Evolutionary conservation across 306 rosid species (phyloP), one percentile per base, ranked within the genome.

Genomic region (Rosa lucieae): DNA sequence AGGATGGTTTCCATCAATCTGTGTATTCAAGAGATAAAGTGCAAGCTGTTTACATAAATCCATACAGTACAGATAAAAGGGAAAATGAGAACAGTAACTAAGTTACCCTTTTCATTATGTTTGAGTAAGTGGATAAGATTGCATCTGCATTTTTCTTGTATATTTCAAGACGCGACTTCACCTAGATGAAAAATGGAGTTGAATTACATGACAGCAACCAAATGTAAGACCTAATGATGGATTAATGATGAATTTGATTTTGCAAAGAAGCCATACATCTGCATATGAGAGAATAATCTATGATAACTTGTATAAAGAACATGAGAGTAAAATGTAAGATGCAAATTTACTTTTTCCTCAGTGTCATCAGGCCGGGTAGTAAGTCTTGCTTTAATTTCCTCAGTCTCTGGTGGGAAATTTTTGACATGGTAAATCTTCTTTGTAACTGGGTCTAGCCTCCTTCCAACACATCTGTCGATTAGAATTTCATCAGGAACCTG

Each of bases 401-500:
- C 91, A 18, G 81, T 87, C 75, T 91, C 90, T 3, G 98, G 92
- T 18, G 92, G 99, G 68, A 90, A 91, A 83, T 77, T 82, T 37
- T 78, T 92, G 12, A 90, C 40, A 82, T 95, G 97, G 80, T 95
- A 95, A 79, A 95, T 92, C 89, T 88, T 95, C 79, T 90, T 88
- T 4, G 96, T 95, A 79, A 79, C 91, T 35, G 98, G 97, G 70
- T 95, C 99, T 75, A 91, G 86, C 85, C 97, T 91, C 88, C 99
- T 87, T 69, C 97, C 98, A 86, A 90, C 81, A 88, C 97, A 91
- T 92, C 99, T 92, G 91, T 95, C 92, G 91, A 92, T 88, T 88
- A 95, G 97, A 91, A 85, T 90, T 88, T 95, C 99, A 84, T 95
- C 99, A 91, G 96, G 98, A 89, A 95, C 99, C 99, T 95, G 99